Conservation (phyloP, 2,329 filamentous ascomycete genomes). For the Elsinoe fawcettii region DNA sequence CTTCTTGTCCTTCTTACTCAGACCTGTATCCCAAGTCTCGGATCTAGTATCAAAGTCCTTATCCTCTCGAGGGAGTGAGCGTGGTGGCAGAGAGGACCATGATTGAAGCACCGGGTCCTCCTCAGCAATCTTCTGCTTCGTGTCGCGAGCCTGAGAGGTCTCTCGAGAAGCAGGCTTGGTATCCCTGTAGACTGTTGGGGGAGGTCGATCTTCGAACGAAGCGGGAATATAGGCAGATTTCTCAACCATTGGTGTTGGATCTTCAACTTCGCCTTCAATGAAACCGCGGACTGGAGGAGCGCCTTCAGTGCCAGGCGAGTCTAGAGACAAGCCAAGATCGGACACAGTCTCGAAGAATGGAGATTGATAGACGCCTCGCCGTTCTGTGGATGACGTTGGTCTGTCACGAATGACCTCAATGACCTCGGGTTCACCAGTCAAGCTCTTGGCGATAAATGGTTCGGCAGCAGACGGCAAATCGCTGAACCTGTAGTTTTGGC, state of each 20-base stretch:
- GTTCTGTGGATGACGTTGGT: slow-evolving; percentile 7
- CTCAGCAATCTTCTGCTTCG: neutral
- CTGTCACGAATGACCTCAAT: slow-evolving; percentile 18
- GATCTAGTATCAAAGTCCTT: slow-evolving; percentile 8
- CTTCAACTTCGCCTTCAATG: slow-evolving; percentile 40
- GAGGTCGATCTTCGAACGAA: slow-evolving; percentile 40
- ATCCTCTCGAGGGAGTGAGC: neutral
- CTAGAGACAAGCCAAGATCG: slow-evolving; percentile 29
- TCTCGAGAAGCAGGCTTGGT: slow-evolving; percentile 1
- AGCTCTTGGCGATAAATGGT: slow-evolving; percentile 16
- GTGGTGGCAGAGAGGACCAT: neutral
- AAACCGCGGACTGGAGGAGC: slow-evolving; percentile 29
- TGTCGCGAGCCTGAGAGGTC: slow-evolving; percentile 6
- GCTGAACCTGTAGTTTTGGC: slow-evolving; percentile 28
- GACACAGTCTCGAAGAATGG: slow-evolving; percentile 38
- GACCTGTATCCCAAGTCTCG: slow-evolving; percentile 8
- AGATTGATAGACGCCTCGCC: slow-evolving; percentile 26
- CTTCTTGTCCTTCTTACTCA: slow-evolving; percentile 15
- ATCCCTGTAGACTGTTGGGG: slow-evolving; percentile 17
- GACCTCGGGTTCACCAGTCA: slow-evolving; percentile 17
- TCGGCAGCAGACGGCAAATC: slow-evolving; percentile 16
- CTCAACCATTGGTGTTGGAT: slow-evolving; percentile 50
- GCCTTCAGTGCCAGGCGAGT: slow-evolving; percentile 28
- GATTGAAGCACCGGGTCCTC: neutral
- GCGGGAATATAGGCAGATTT: slow-evolving; percentile 52